Conservation (phyloP, 345 rosid species). For the Aquilaria malaccensis region DNA sequence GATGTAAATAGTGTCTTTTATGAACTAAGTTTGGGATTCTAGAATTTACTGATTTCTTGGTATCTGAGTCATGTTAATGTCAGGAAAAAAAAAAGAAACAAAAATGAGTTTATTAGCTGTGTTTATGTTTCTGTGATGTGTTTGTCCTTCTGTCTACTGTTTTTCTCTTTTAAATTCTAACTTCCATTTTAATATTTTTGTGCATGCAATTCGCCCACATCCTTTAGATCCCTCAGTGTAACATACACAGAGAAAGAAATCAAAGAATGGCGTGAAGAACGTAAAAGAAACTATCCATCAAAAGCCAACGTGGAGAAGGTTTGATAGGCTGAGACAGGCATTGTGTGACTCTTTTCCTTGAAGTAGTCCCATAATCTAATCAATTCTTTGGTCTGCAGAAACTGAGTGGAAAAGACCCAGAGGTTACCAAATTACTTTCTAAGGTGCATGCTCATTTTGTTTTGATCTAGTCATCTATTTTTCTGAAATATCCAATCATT, state of each 20-base stretch:
- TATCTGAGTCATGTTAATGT: background rate
- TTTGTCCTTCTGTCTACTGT: background rate
- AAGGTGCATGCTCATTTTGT: conserved; percentile 39
- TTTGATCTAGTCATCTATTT: conserved; percentile 9
- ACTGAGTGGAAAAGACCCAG: conserved; percentile 22
- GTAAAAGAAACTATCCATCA: conserved; percentile 69
- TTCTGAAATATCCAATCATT: background rate
- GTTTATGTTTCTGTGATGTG: background rate
- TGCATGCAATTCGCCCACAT: background rate
- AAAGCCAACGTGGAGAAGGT: conserved; percentile 55
- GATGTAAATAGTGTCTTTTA: too few relatives aligned
- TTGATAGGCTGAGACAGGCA: conserved; percentile 14
- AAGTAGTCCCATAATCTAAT: conserved; percentile 9
- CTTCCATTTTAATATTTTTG: background rate
- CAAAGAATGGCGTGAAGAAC: conserved; percentile 73
- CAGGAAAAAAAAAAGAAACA: too few relatives aligned
- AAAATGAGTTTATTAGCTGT: too few relatives aligned
- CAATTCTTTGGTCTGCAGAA: conserved; percentile 39
- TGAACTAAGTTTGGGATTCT: too few relatives aligned
- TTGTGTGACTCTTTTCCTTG: conserved; percentile 11
- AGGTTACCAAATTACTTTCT: conserved; percentile 39
- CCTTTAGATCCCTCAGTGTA: conserved; percentile 28
- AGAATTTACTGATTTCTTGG: background rate
- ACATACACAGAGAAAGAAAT: conserved; percentile 63
- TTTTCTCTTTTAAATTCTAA: background rate